Percentiles rank a stretch among this genome's conserved stretches.
These are phyloP conservation scores for Alternaria dauci DNA, from an alignment of 2,329 filamentous ascomycete species.

Conservation along the genomic window DNA sequence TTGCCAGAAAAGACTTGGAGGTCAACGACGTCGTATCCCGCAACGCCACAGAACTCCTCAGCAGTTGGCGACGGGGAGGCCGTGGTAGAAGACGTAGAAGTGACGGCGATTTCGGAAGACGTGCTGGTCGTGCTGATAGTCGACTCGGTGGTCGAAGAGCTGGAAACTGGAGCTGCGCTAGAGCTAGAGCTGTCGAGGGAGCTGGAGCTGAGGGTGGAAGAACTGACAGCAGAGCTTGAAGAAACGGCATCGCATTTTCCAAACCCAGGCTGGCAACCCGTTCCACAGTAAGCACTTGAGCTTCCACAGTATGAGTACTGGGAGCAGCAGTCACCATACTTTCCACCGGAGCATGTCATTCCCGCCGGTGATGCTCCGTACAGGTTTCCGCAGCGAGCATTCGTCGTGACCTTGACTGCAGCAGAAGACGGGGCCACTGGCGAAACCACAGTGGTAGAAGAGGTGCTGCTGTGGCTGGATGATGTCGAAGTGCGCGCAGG, in stretches of 20 bases:
- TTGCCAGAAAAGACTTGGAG: not conserved
- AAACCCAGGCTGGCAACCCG: not conserved
- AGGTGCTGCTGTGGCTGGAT: not conserved
- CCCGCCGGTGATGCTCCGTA: constrained; percentile 6
- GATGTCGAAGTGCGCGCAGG: not conserved
- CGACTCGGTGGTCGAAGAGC: not conserved
- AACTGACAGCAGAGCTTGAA: not conserved
- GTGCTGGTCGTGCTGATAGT: not conserved
- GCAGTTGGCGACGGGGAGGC: not conserved
- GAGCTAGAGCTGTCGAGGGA: not conserved
- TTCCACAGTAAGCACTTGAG: constrained; percentile 8
- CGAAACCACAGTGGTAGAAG: not conserved
- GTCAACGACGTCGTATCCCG: not conserved
- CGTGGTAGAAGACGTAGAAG: not conserved
- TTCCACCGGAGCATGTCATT: constrained; percentile 1
- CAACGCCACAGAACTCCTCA: not conserved
- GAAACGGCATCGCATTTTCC: not conserved
- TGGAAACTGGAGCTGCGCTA: not conserved
- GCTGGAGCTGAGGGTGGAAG: not conserved
- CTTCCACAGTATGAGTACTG: constrained; percentile 16
- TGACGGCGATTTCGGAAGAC: not conserved
- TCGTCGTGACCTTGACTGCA: not conserved
- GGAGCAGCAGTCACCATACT: constrained; percentile 13
- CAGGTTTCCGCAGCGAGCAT: constrained; percentile 10
- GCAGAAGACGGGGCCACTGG: not conserved